Evolutionary conservation across 2,329 filamentous ascomycete species (phyloP).

Genomic region (Ascochyta pisi): DNA sequence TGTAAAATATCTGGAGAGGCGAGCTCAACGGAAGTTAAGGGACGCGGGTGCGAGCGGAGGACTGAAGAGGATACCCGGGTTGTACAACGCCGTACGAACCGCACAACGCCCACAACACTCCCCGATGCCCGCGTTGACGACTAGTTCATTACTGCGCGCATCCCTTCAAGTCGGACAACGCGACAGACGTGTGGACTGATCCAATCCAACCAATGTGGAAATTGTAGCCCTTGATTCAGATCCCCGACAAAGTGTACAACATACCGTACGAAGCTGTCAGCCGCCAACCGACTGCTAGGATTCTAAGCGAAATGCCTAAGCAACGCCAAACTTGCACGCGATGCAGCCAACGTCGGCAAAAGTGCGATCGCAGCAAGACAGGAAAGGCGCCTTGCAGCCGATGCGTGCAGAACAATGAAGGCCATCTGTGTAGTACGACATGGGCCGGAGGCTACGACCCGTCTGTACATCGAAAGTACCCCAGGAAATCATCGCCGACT

Average conservation of each 20-base stretch:
- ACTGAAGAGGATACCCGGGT: neutral
- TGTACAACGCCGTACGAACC: constrained; percentile 4
- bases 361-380: constrained; percentile 34
- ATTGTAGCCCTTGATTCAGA: constrained; percentile 1
- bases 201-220: neutral
- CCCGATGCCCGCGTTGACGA: neutral
- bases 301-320: constrained; percentile 37
- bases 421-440: constrained; percentile 41
- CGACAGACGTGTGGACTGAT: constrained; percentile 1
- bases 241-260: neutral
- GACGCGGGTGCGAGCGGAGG: constrained; percentile 5
- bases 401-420: constrained; percentile 42
- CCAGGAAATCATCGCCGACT: constrained; percentile 17
- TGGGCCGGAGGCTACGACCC: constrained; percentile 45
- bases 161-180: constrained; percentile 13
- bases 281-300: constrained; percentile 2
- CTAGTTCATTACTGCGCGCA: neutral
- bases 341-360: constrained; percentile 39
- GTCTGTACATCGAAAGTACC: constrained; percentile 40
- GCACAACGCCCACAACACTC: constrained; percentile 1
- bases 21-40: neutral
- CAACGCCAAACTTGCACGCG: constrained; percentile 42
- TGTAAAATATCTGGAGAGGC: neutral
- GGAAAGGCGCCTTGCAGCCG: constrained; percentile 34
- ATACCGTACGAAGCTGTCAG: neutral